phyloP scores from a whole-genome alignment of 2,329 filamentous ascomycete genomes.

The Aspergillus melleus region DNA sequence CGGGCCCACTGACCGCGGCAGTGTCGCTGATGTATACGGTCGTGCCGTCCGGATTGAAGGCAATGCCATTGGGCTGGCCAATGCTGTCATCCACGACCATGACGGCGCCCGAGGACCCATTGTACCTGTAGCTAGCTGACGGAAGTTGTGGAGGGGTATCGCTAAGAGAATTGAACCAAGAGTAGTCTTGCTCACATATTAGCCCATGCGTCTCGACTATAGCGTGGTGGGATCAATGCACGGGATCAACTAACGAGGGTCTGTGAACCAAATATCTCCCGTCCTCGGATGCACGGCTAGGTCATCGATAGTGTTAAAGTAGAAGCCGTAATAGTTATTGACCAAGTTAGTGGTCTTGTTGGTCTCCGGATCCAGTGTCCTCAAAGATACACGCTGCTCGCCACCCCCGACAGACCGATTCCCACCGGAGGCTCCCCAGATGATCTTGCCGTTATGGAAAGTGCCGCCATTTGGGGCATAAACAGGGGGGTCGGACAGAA shows the following conservation, averaged over 20 bases:
- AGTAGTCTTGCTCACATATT: slow-evolving; percentile 27
- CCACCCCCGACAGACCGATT: slow-evolving; percentile 37
- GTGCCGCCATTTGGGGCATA: slow-evolving; percentile 47
- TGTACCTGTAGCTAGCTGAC: slow-evolving; percentile 44
- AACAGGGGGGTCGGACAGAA: slow-evolving; percentile 43
- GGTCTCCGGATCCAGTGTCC: slow-evolving; percentile 47
- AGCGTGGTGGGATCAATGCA: slow-evolving; percentile 9
- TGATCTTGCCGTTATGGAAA: slow-evolving; percentile 40
- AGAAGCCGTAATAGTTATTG: slow-evolving; percentile 48
- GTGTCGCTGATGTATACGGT: slow-evolving; percentile 50
- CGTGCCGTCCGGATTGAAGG: slow-evolving; percentile 45
- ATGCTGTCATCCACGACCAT: slow-evolving; percentile 44
- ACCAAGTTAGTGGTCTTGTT: slow-evolving; percentile 43
- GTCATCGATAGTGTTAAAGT: slow-evolving; percentile 21
- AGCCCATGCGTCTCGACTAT: slow-evolving; percentile 23
- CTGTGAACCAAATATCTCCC: slow-evolving; percentile 53
- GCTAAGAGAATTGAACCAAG: slow-evolving; percentile 36
- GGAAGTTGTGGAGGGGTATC: slow-evolving; percentile 37
- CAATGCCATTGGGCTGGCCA: slow-evolving; percentile 47
- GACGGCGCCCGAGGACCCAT: slow-evolving; percentile 41
- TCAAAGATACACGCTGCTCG: slow-evolving; percentile 43
- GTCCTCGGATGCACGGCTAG: slow-evolving; percentile 40
- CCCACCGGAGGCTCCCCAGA: slow-evolving; percentile 42
- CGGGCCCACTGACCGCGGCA: slow-evolving; percentile 24
- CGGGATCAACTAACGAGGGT: slow-evolving; percentile 35